phyloP scores from a whole-genome alignment of 2,329 filamentous ascomycete genomes.

The Chaetomium strumarium region DNA sequence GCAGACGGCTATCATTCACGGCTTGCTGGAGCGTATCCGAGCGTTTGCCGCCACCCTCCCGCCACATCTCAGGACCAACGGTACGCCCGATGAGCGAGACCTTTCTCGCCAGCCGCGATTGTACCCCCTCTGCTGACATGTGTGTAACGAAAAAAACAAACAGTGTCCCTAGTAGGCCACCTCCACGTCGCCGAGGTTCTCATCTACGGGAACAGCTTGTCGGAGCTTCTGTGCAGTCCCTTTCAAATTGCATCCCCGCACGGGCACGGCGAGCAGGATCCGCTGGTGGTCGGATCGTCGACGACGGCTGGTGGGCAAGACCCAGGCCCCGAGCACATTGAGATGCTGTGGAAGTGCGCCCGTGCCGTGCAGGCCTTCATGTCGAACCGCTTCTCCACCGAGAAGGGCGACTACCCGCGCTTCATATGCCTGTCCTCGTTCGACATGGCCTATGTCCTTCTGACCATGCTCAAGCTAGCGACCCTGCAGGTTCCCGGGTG shows the following conservation, averaged over 20 bases:
- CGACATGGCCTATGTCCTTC: slow-evolving; percentile 42
- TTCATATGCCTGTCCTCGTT: slow-evolving; percentile 41
- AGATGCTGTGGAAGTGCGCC: slow-evolving; percentile 42
- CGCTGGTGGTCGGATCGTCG: not conserved
- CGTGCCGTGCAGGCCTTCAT: slow-evolving; percentile 38
- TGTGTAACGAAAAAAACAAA: no score
- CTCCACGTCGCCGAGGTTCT: slow-evolving; percentile 41
- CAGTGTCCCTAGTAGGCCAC: slow-evolving; percentile 37
- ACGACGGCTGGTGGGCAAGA: not conserved
- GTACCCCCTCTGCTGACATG: not conserved
- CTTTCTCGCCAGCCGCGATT: not conserved
- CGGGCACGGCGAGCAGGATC: not conserved
- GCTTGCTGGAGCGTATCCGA: slow-evolving; percentile 40
- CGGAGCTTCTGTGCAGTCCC: slow-evolving; percentile 27
- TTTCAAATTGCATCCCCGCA: not conserved
- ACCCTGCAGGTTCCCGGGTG: slow-evolving; percentile 42
- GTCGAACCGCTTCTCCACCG: slow-evolving; percentile 23
- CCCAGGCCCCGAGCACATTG: slow-evolving; percentile 34
- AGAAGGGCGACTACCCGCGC: slow-evolving; percentile 30
- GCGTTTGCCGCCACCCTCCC: slow-evolving; percentile 34
- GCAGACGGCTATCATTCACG: slow-evolving; percentile 37
- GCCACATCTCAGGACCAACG: slow-evolving; percentile 30
- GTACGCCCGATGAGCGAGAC: not conserved
- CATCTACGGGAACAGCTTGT: slow-evolving; percentile 42
- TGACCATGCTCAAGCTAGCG: slow-evolving; percentile 43